Conservation (phyloP, 345 rosid species). For the Arabidopsis thaliana region TAIR10.1 NC_003075.7:8534501-8535000, state of each 20-base stretch:
- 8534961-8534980: slow-evolving; percentile 45
- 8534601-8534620: slow-evolving; percentile 93
- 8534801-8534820: slow-evolving; percentile 54
- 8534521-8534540: slow-evolving; percentile 61
- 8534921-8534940: slow-evolving; percentile 50
- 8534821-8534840: slow-evolving; percentile 45
- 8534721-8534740: slow-evolving; percentile 85
- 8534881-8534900: slow-evolving; percentile 62
- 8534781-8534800: slow-evolving; percentile 44
- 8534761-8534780: slow-evolving; percentile 61
- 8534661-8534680: slow-evolving; percentile 87
- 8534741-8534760: slow-evolving; percentile 93
- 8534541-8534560: slow-evolving; percentile 46
- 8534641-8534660: slow-evolving; percentile 91
- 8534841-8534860: slow-evolving; percentile 47
- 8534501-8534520: slow-evolving; percentile 72
- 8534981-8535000: slow-evolving; percentile 50
- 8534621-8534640: slow-evolving; percentile 84
- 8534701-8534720: slow-evolving; percentile 83
- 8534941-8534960: slow-evolving; percentile 48
- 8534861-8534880: slow-evolving; percentile 48
- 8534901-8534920: slow-evolving; percentile 52
- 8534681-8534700: slow-evolving; percentile 94
- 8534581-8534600: slow-evolving; percentile 90
- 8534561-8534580: slow-evolving; percentile 61